Conservation (phyloP, 2,329 filamentous ascomycete species). For the Arthrobotrys pseudoclavata region DNA sequence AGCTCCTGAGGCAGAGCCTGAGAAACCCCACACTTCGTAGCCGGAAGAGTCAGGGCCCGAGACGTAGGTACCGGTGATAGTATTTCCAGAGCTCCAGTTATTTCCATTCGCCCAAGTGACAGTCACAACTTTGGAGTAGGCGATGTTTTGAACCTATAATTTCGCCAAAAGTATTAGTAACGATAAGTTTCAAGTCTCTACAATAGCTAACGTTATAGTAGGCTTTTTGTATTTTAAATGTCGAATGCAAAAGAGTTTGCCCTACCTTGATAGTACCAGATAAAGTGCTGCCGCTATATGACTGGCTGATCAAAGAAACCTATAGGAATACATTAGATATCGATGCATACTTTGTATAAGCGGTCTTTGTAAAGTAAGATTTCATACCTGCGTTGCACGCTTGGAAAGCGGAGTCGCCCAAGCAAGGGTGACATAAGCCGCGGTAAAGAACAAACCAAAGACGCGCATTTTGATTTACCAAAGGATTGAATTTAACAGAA, state of each 20-base stretch:
- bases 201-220: no score
- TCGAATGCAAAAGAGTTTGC: neutral
- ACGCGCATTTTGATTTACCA: slow-evolving; percentile 18
- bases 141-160: slow-evolving; percentile 47
- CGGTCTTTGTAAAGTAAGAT: no score
- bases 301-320: slow-evolving; percentile 53
- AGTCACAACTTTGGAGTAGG: slow-evolving; percentile 44
- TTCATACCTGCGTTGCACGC: slow-evolving; percentile 44
- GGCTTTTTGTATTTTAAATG: no score
- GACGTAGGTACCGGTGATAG: slow-evolving; percentile 23
- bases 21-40: slow-evolving; percentile 50
- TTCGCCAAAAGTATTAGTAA: neutral
- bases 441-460: slow-evolving; percentile 31
- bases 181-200: neutral
- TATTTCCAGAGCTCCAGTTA: slow-evolving; percentile 36
- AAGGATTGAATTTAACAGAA: neutral
- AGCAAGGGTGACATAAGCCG: slow-evolving; percentile 35
- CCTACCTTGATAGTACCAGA: slow-evolving; percentile 47
- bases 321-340: slow-evolving; percentile 13
- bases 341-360: neutral
- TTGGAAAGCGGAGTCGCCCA: slow-evolving; percentile 48
- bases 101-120: slow-evolving; percentile 44
- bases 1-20: slow-evolving; percentile 30
- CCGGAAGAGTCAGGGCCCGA: slow-evolving; percentile 49
- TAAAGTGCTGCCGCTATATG: slow-evolving; percentile 41